These are phyloP conservation scores for Lepidium aucheri DNA, from an alignment of 345 rosid species.

Conservation along the genomic window DNA sequence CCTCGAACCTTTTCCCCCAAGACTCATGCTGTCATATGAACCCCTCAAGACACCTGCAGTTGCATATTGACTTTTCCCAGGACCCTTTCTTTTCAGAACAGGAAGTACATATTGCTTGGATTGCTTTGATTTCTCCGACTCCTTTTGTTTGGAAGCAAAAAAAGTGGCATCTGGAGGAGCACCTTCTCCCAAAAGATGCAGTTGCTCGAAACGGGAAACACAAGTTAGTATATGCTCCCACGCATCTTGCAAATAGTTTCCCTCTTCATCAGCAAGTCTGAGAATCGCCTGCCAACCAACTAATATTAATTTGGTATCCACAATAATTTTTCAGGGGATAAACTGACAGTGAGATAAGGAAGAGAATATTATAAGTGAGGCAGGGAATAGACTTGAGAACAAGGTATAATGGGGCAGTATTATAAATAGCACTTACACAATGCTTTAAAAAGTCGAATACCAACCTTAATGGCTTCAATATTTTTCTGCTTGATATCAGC, in stretches of 20 bases:
- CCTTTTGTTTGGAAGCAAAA: constrained; percentile 53
- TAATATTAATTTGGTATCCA: background rate
- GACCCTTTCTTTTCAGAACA: constrained; percentile 67
- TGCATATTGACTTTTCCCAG: constrained; percentile 57
- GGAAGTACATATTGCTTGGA: constrained; percentile 46
- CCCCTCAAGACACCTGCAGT: constrained; percentile 86
- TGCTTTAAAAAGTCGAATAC: constrained; percentile 1
- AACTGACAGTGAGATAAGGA: background rate
- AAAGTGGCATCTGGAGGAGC: constrained; percentile 62
- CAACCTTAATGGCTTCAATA: constrained; percentile 83
- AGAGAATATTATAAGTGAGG: background rate
- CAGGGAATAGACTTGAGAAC: constrained; percentile 8
- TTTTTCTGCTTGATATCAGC: constrained; percentile 86
- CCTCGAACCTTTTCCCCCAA: constrained; percentile 55
- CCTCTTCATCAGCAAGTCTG: constrained; percentile 79
- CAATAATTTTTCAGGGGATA: background rate
- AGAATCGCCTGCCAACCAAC: constrained; percentile 58
- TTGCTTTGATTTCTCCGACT: constrained; percentile 29
- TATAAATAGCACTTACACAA: background rate
- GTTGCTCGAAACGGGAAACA: constrained; percentile 89
- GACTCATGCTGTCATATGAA: constrained; percentile 65
- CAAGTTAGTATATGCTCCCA: constrained; percentile 91
- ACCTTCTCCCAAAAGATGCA: constrained; percentile 87
- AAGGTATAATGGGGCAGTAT: background rate
- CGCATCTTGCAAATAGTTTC: constrained; percentile 77